Evolutionary conservation across 108 stramenopile genomes (phyloP).

Genomic region (Nannochloropsis granulata): DNA sequence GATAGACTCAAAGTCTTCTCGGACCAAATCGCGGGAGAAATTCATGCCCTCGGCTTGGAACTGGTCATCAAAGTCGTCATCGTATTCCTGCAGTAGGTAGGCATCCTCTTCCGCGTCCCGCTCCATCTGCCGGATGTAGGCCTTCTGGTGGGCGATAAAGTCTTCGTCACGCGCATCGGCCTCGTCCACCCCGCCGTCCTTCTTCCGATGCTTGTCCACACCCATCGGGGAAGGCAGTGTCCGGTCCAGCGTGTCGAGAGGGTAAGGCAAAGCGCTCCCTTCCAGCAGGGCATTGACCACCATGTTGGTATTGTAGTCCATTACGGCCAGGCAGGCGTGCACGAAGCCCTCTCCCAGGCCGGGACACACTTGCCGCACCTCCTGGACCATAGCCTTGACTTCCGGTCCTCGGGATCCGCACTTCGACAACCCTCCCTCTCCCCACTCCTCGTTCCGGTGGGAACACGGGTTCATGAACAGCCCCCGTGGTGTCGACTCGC

Average conservation of each 20-base stretch:
- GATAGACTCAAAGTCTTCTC: background rate
- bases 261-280: background rate
- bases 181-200: background rate
- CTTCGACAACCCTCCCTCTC: background rate
- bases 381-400: background rate
- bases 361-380: background rate
- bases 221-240: background rate
- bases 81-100: background rate
- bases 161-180: background rate
- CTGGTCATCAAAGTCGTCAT: background rate
- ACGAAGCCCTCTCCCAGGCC: background rate
- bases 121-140: background rate
- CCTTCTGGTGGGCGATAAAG: background rate
- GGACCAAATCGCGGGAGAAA: background rate
- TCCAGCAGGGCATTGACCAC: background rate
- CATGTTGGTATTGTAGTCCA: background rate
- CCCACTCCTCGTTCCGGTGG: background rate
- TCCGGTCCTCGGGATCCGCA: background rate
- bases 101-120: background rate
- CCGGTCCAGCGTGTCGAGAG: background rate
- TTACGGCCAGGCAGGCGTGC: background rate
- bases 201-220: background rate
- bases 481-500: background rate
- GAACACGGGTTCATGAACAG: background rate
- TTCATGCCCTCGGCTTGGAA: background rate